These are phyloP conservation scores for Fonsecaea erecta DNA, from an alignment of 2,329 filamentous ascomycete genomes.

Conservation along the genomic window DNA sequence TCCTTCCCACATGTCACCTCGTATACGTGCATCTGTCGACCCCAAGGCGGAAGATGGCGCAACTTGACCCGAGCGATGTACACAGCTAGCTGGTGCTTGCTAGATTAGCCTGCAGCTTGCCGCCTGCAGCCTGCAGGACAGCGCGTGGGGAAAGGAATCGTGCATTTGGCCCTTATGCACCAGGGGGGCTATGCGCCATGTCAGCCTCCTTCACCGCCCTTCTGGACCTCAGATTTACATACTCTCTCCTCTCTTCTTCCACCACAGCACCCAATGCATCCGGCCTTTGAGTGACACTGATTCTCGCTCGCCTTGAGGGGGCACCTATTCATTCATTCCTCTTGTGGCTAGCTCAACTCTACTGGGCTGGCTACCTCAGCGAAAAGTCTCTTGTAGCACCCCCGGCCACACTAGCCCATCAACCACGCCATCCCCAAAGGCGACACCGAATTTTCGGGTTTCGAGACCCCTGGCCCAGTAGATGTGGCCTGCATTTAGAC, in stretches of 20 bases:
- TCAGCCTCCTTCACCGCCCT: conserved; percentile 33
- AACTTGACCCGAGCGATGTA: conserved; percentile 11
- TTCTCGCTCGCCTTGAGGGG: neutral
- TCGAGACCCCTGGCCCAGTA: conserved; percentile 9
- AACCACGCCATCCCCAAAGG: conserved; percentile 12
- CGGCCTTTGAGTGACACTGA: neutral
- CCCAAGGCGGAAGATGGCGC: conserved; percentile 15
- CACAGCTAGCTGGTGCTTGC: neutral
- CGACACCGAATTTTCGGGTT: conserved; percentile 31
- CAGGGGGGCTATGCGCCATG: conserved; percentile 5
- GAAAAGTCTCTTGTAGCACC: too few relatives aligned
- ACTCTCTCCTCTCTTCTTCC: neutral
- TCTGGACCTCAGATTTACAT: conserved; percentile 25
- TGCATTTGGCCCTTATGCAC: conserved; percentile 9
- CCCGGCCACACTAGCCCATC: neutral
- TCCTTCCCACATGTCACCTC: neutral
- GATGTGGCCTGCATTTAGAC: conserved; percentile 6
- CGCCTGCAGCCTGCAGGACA: too few relatives aligned
- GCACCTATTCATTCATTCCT: neutral
- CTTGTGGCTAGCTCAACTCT: neutral
- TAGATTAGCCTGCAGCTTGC: conserved; percentile 17
- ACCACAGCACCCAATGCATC: neutral
- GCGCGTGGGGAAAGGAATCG: conserved; percentile 25
- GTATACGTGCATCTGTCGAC: neutral
- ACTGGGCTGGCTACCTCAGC: too few relatives aligned